Conservation (phyloP, 108 stramenopile species). For the Cylindrotheca fusiformis region DNA sequence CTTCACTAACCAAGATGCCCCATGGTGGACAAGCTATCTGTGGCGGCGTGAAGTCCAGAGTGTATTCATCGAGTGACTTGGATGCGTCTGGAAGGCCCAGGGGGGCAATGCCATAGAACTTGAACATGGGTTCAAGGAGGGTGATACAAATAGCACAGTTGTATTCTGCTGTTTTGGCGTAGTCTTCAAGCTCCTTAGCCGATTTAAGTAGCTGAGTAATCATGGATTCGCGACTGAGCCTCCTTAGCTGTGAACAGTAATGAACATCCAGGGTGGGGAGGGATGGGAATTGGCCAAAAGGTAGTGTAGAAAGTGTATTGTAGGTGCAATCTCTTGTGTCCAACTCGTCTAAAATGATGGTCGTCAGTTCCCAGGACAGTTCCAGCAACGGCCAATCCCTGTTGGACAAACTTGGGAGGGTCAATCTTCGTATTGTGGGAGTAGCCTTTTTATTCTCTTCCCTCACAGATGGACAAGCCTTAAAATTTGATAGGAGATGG, state of each 20-base stretch:
- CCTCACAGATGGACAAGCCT: slow-evolving; percentile 39
- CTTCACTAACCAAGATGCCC: slow-evolving; percentile 72
- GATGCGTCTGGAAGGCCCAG: slow-evolving; percentile 53
- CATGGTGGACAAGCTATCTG: slow-evolving; percentile 79
- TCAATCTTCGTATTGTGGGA: slow-evolving; percentile 36
- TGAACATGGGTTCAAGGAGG: slow-evolving; percentile 60
- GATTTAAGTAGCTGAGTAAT: slow-evolving; percentile 69
- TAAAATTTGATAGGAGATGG: slow-evolving; percentile 50
- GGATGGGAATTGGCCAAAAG: slow-evolving; percentile 75
- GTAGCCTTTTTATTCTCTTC: slow-evolving; percentile 39
- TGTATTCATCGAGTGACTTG: slow-evolving; percentile 72
- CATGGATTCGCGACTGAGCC: slow-evolving; percentile 77
- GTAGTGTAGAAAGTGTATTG: slow-evolving; percentile 47
- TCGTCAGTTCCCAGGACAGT: slow-evolving; percentile 67
- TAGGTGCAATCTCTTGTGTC: slow-evolving; percentile 63
- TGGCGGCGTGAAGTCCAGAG: slow-evolving; percentile 77
- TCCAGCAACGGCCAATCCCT: slow-evolving; percentile 67
- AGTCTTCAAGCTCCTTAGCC: slow-evolving; percentile 81
- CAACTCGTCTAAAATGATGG: slow-evolving; percentile 60
- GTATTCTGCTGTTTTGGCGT: slow-evolving; percentile 78
- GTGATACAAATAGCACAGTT: slow-evolving; percentile 77
- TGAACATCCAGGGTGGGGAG: slow-evolving; percentile 84
- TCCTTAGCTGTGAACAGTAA: slow-evolving; percentile 76
- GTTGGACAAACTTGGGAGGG: slow-evolving; percentile 58
- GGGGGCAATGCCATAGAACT: slow-evolving; percentile 52